Conservation (phyloP, 116 monocot genomes). For the Dioscorea cayenensis region DNA sequence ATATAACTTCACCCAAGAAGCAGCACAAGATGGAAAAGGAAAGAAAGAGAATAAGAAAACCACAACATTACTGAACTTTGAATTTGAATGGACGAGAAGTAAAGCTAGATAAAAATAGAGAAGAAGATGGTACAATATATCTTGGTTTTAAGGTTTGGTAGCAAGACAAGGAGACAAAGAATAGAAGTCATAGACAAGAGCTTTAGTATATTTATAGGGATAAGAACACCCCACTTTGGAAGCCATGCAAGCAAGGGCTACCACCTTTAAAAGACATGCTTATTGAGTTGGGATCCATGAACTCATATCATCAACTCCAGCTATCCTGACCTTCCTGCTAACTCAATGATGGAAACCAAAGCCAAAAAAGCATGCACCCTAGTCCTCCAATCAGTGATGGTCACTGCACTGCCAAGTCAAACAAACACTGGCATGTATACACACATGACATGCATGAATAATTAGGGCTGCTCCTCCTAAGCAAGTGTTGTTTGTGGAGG, state of each 20-base stretch:
- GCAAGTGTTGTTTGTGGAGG: constrained; percentile 12
- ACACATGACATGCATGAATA: background rate
- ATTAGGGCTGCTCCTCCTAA: background rate
- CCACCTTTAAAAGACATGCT: constrained; percentile 2
- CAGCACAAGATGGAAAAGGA: background rate
- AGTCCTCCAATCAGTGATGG: background rate
- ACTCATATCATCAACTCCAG: background rate
- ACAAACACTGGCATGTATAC: background rate
- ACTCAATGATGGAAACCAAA: background rate
- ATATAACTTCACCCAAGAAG: background rate
- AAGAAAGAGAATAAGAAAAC: background rate
- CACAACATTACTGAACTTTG: background rate
- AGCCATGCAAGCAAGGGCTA: constrained; percentile 8
- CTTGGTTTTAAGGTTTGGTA: background rate
- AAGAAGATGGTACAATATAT: background rate
- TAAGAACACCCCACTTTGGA: background rate
- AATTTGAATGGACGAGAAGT: background rate
- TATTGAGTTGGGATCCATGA: background rate
- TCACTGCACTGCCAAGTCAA: constrained; percentile 22
- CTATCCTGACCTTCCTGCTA: background rate
- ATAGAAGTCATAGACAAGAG: background rate
- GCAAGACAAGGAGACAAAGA: background rate
- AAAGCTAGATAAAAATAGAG: background rate
- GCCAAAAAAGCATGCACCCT: background rate
- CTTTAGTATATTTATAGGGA: background rate